Base-by-base conservation (phyloP, 345 rosid genomes). In the Arabis hirsuta region DNA sequence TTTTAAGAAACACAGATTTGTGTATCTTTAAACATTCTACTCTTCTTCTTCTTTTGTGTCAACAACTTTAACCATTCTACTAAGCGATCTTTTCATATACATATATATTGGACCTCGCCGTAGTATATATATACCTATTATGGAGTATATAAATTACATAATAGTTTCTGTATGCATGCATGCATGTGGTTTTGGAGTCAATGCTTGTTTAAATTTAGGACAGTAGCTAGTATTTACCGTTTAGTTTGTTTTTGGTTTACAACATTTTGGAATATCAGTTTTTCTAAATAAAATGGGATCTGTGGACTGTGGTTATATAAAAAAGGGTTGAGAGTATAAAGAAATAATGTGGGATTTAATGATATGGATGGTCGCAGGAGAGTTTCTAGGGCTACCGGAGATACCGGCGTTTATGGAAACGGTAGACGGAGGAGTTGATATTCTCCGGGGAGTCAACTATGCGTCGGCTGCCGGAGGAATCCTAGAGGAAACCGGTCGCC, bases 401-500 rank as follows among this genome's bases (percentile, higher is more conserved):
- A 76, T 85, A 69, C 96, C 98, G 34, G 81, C 96, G 10, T 83
- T 63, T 53, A 77, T 78, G 11, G 77, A 67, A 6, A 81, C 96
- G 0, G 39, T 78, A 10, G 66, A 45, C n/a, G 78, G 74, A 10
- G 83, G 80, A 52, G 65, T 55, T 41, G 69, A 79, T 71, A 73
- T 88, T 42, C 78, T 80, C 20, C 70, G 69, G 16, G 92, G 95
- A 38, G 86, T 90, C 7, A 92, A 92, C 78, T 92, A 85, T 55
- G 98, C 96, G 4, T 92, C 98, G 6, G 98, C 98, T 1, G 98
- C 92, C 24, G 96, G 88, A 1, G 98, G 98, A 66, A 88, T 90
- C 50, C 85, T 88, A 20, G 90, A 90, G 5, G 83, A 78, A 73
- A 82, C 88, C 3, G 98, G 96, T 78, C 84, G 79, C 73, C 78